Evolutionary conservation across 2,329 filamentous ascomycete genomes (phyloP), one percentile per base, ranked within the genome.

Genomic region (Ophiocordyceps camponoti-saundersi): DNA sequence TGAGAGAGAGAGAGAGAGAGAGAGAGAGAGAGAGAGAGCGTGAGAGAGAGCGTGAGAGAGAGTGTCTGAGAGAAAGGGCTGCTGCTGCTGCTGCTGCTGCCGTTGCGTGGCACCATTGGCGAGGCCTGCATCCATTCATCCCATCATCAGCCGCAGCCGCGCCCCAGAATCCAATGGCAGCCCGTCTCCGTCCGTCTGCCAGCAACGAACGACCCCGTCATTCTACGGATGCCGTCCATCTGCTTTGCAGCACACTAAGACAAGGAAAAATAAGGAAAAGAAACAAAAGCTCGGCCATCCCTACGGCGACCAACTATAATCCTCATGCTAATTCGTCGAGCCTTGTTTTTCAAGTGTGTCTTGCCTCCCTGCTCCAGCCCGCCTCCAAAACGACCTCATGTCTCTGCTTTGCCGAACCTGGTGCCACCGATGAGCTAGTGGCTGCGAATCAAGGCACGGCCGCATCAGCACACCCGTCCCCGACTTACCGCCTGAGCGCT

Each of bases 21-120:
- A 36, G 32, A 36, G 32, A n/a, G 12, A 3, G 5, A 3, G 32
- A 11, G 13, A 3, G 11, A 5, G 32, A 3, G 5, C 12, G 16
- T n/a, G 13, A 36, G 32, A 36, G 16, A 22, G 12, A 21, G 21
- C 11, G 21, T 10, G 21, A 12, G 21, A 20, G 7, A 41, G 36
- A 43, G 21, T n/a, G n/a, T n/a, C n/a, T n/a, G n/a, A n/a, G n/a
- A n/a, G n/a, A n/a, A n/a, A n/a, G n/a, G n/a, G n/a, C n/a, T n/a
- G n/a, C n/a, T n/a, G n/a, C n/a, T n/a, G n/a, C n/a, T n/a, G n/a
- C n/a, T 13, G 12, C 13, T 36, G n/a, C 36, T 36, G 47, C 21
- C 21, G 15, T 44, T 34, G 47, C 47, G 47, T 48, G 47, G 47
- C 47, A 44, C 47, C 47, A 46, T 43, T 44, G 39, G 41, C 44